Percentiles rank a stretch among this genome's conserved stretches.
Evolutionary conservation across 768 basidiomycete species (phyloP).

Genomic region (Thelephora ganbajun): DNA sequence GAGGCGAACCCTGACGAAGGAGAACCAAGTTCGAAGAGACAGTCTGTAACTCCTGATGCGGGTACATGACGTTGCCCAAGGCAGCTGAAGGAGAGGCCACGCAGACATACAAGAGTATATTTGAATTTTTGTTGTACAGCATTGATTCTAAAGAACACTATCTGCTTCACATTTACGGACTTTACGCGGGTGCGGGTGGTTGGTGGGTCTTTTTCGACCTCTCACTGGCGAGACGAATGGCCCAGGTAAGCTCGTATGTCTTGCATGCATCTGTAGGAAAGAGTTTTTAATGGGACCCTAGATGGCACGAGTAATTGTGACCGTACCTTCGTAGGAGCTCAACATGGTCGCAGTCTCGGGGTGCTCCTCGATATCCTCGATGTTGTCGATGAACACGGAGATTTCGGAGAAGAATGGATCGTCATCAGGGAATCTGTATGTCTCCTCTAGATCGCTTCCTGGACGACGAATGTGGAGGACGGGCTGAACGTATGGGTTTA

Average conservation of each 20-base stretch:
- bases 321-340: conserved; percentile 68
- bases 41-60: neutral
- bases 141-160: too few species aligned
- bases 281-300: neutral
- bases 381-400: conserved; percentile 78
- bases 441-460: conserved; percentile 65
- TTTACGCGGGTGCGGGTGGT: neutral
- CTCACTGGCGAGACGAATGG: conserved; percentile 73
- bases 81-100: neutral
- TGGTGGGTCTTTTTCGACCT: conserved; percentile 28
- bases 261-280: conserved; percentile 63
- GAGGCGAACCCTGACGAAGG: neutral
- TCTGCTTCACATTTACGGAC: neutral
- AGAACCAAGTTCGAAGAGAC: neutral
- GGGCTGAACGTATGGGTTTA: conserved; percentile 90
- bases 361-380: conserved; percentile 84
- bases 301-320: neutral
- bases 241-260: conserved; percentile 90
- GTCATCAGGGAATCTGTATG: conserved; percentile 60
- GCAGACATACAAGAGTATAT: too few species aligned
- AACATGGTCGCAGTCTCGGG: conserved; percentile 74
- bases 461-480: conserved; percentile 76
- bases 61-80: neutral
- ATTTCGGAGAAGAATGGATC: conserved; percentile 93
- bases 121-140: too few species aligned